Evolutionary conservation across 306 rosid species (phyloP).

Genomic region (Carpinus fangiana): DNA sequence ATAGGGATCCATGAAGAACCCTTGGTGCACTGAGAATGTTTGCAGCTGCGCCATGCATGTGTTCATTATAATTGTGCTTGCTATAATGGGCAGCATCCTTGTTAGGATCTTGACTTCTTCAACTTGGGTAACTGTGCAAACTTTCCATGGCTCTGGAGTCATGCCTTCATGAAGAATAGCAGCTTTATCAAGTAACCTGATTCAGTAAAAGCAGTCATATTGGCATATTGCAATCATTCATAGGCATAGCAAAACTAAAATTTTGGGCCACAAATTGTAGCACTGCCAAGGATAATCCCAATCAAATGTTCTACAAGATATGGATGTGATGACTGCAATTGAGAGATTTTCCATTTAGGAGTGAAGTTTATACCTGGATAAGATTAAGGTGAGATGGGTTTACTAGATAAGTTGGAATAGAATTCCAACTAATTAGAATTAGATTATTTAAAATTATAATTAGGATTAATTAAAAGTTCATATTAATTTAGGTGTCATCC

Average conservation of each 20-base stretch:
- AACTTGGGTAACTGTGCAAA: neutral
- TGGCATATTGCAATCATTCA: no score
- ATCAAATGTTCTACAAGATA: no score
- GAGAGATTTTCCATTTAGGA: no score
- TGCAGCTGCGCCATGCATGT: constrained; percentile 5
- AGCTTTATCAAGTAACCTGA: neutral
- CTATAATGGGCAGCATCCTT: neutral
- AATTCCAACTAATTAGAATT: no score
- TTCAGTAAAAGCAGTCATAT: neutral
- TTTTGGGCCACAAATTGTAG: neutral
- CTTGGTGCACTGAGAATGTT: neutral
- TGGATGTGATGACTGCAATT: no score
- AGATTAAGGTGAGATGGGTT: no score
- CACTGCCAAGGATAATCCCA: no score
- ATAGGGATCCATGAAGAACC: neutral
- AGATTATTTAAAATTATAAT: no score
- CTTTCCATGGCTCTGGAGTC: neutral
- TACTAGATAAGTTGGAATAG: no score
- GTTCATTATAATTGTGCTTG: neutral
- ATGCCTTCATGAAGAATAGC: neutral
- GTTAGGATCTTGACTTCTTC: neutral
- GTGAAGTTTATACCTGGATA: no score
- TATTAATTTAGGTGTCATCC: no score
- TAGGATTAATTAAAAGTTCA: no score
- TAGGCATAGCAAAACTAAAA: neutral